A percentile compares a stretch with the other conserved stretches of the same genome.
Evolutionary conservation across 306 rosid species (phyloP).

Genomic region (Chamaecrista fasciculata): DNA sequence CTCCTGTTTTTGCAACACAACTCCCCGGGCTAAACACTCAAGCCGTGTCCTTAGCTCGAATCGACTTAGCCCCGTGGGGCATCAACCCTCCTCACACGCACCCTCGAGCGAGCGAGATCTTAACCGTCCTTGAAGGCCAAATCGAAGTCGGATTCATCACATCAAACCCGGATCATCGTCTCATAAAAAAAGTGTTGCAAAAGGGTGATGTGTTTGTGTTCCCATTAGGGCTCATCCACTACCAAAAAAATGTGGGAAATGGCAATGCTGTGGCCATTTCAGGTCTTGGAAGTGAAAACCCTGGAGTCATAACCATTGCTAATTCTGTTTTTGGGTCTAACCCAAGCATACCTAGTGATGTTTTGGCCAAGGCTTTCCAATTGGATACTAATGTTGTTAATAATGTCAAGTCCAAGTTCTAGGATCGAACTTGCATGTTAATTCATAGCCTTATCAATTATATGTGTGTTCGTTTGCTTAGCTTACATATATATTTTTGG

Average conservation of each 20-base stretch:
- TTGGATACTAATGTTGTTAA: constrained; percentile 2
- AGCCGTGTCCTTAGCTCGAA: constrained; percentile 28
- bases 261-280: constrained; percentile 37
- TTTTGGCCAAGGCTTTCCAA: constrained; percentile 32
- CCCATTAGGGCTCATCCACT: constrained; percentile 39
- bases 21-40: constrained; percentile 39
- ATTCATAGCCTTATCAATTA: no score
- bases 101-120: constrained; percentile 42
- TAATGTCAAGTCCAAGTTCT: constrained; percentile 34
- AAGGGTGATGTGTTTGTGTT: constrained; percentile 48
- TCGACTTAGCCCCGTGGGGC: constrained; percentile 40
- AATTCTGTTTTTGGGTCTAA: constrained; percentile 44
- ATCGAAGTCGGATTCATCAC: constrained; percentile 46
- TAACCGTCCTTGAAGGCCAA: constrained; percentile 32
- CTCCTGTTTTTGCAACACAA: constrained; percentile 35
- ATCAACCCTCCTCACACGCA: constrained; percentile 46
- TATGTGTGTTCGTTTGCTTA: no score
- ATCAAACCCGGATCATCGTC: constrained; percentile 41
- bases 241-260: constrained; percentile 36
- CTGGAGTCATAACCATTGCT: constrained; percentile 36
- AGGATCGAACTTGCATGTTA: no score
- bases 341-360: not conserved
- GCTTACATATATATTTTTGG: no score
- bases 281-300: constrained; percentile 39
- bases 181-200: constrained; percentile 21